Conservation (phyloP, 169 alveolate genomes). For the Amoebophrya sp. region DNA sequence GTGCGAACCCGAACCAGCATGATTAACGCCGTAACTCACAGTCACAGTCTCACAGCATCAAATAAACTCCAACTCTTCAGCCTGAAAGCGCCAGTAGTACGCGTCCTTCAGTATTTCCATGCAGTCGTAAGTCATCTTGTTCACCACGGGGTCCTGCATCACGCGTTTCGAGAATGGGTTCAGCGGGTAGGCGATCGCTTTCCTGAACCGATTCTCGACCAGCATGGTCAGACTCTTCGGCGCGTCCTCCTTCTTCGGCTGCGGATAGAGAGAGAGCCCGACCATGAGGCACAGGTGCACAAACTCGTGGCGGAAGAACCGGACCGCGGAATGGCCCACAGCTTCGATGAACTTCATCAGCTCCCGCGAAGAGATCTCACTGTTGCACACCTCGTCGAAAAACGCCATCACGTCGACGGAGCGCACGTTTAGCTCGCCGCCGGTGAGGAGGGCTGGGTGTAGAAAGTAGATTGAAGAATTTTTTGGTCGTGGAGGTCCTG, state of each 20-base stretch:
- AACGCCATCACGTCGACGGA: not conserved
- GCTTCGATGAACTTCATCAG: not conserved
- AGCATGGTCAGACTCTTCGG: not conserved
- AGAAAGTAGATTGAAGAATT: not conserved
- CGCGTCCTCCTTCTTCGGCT: not conserved
- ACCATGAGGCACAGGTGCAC: not conserved
- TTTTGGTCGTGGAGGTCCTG: not conserved
- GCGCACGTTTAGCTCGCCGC: not conserved
- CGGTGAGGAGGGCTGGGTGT: not conserved
- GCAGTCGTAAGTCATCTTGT: not conserved
- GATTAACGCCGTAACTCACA: too few relatives aligned
- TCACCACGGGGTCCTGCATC: not conserved
- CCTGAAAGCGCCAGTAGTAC: too few relatives aligned
- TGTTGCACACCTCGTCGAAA: not conserved
- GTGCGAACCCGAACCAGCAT: too few relatives aligned
- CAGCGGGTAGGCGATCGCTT: not conserved
- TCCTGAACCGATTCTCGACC: not conserved
- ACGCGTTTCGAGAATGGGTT: not conserved
- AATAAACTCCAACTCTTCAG: too few relatives aligned
- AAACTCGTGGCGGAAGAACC: not conserved
- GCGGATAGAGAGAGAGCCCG: not conserved
- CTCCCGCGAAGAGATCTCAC: not conserved
- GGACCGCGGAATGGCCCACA: not conserved
- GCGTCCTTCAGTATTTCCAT: not conserved
- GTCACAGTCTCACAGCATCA: too few relatives aligned